phyloP scores from a whole-genome alignment of 192 early-diverging fungal genomes.

The Coemansia sp. region DNA sequence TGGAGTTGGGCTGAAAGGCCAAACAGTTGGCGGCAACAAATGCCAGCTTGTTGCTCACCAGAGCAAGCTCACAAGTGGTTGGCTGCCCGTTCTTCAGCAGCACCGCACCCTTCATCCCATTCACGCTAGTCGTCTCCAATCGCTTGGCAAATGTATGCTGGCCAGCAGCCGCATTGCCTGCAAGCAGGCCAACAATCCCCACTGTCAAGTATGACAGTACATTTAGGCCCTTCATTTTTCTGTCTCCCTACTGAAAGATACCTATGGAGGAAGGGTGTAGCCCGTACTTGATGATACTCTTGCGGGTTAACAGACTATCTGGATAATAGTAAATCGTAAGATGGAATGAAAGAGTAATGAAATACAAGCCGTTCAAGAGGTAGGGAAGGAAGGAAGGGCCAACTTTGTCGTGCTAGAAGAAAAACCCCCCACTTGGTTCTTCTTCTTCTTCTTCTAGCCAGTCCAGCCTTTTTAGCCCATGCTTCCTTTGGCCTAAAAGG shows the following conservation, averaged over 20 bases:
- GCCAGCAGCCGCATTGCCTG: constrained; percentile 26
- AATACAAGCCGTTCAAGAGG: too few relatives aligned
- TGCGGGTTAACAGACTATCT: too few relatives aligned
- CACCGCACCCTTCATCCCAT: constrained; percentile 16
- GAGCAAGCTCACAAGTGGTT: constrained; percentile 34
- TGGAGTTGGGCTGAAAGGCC: constrained; percentile 11
- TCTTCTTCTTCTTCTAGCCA: too few relatives aligned
- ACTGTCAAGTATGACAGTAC: constrained; percentile 5
- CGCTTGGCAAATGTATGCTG: constrained; percentile 28
- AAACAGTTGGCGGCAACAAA: constrained; percentile 39
- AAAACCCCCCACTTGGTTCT: too few relatives aligned
- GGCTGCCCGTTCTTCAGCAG: constrained; percentile 21
- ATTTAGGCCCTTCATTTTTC: background rate
- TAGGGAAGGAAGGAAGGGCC: too few relatives aligned
- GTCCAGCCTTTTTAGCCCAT: too few relatives aligned
- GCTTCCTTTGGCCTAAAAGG: too few relatives aligned
- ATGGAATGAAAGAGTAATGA: too few relatives aligned
- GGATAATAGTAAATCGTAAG: too few relatives aligned
- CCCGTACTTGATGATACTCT: too few relatives aligned
- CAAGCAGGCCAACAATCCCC: background rate
- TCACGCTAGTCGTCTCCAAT: constrained; percentile 9
- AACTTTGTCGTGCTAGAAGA: too few relatives aligned
- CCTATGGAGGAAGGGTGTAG: background rate
- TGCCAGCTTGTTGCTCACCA: constrained; percentile 33
- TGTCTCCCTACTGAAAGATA: background rate